Conservation (phyloP, 1,284 basidiomycete genomes). For the Cutaneotrichosporon daszewskae region DNA sequence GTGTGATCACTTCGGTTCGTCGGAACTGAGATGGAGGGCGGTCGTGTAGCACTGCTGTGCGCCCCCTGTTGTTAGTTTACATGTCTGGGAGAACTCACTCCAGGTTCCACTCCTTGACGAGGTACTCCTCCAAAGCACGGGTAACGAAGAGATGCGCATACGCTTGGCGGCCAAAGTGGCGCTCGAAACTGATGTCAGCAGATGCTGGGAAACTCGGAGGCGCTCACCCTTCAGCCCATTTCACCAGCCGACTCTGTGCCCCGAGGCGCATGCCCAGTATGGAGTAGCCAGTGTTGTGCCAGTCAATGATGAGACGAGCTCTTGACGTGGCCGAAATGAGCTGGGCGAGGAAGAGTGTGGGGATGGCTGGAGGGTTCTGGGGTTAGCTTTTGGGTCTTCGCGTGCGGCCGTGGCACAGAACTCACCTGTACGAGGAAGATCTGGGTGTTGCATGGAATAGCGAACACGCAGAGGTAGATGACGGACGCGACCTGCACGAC, state of each 20-base stretch:
- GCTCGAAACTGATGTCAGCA: slow-evolving; percentile 62
- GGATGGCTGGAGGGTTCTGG: slow-evolving; percentile 94
- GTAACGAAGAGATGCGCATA: slow-evolving; percentile 94
- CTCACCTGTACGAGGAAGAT: slow-evolving; percentile 83
- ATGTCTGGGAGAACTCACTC: slow-evolving; percentile 55
- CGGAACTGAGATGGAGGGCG: slow-evolving; percentile 78
- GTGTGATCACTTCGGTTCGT: slow-evolving; percentile 60
- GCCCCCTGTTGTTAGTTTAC: slow-evolving; percentile 55
- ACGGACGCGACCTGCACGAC: slow-evolving; percentile 62
- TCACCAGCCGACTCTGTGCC: slow-evolving; percentile 61
- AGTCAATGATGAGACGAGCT: slow-evolving; percentile 89
- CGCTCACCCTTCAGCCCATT: slow-evolving; percentile 63
- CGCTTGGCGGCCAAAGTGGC: slow-evolving; percentile 67
- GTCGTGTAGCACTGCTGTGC: slow-evolving; percentile 74
- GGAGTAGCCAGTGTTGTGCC: slow-evolving; percentile 97
- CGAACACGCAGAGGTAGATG: slow-evolving; percentile 55
- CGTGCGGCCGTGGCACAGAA: slow-evolving; percentile 10
- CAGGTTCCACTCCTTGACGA: slow-evolving; percentile 70
- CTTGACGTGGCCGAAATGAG: slow-evolving; percentile 62
- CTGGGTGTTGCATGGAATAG: slow-evolving; percentile 66
- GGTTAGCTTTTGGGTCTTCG: too few relatives aligned
- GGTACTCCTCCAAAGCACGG: slow-evolving; percentile 68
- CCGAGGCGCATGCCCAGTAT: slow-evolving; percentile 82
- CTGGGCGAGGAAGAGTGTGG: slow-evolving; percentile 81
- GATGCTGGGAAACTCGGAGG: not conserved